phyloP scores from a whole-genome alignment of 306 rosid genomes.

The Gillenia trifoliata region DNA sequence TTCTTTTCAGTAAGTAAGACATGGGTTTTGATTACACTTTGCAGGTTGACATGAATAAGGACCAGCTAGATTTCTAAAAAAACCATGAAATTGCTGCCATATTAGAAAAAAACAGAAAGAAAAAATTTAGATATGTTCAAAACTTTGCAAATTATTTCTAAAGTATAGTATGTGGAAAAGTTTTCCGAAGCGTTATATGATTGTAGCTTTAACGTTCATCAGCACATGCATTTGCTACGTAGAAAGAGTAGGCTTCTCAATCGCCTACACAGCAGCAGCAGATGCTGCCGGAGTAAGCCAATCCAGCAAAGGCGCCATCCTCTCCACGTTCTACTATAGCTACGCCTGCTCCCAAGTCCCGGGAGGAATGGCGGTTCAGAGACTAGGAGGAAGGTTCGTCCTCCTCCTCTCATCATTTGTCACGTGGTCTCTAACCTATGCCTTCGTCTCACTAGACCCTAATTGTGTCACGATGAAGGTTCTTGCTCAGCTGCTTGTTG shows the following conservation, averaged over 20 bases:
- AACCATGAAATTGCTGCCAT: background rate
- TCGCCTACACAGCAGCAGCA: slow-evolving; percentile 12
- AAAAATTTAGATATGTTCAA: too few relatives aligned
- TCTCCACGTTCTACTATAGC: slow-evolving; percentile 16
- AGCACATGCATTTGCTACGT: slow-evolving; percentile 11
- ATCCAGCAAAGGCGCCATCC: slow-evolving; percentile 12
- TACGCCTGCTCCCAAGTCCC: slow-evolving; percentile 13
- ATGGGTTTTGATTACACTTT: background rate
- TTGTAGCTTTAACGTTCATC: slow-evolving; percentile 13
- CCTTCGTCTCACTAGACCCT: slow-evolving; percentile 13
- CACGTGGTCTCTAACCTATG: slow-evolving; percentile 14
- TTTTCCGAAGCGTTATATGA: slow-evolving; percentile 3
- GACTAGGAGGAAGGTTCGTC: slow-evolving; percentile 6
- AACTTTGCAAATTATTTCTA: too few relatives aligned
- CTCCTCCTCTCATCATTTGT: slow-evolving; percentile 9
- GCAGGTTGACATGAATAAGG: background rate
- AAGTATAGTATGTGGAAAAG: background rate
- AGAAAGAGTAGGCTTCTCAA: slow-evolving; percentile 16
- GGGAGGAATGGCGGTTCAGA: slow-evolving; percentile 11
- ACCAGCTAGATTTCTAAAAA: background rate
- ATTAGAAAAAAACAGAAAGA: background rate
- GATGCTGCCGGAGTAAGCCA: slow-evolving; percentile 3
- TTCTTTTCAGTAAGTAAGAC: background rate
- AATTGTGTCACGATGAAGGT: background rate
- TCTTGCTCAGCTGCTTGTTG: slow-evolving; percentile 8